Conservation (phyloP, 2,329 filamentous ascomycete species). For the Aspergillus brasiliensis region DNA sequence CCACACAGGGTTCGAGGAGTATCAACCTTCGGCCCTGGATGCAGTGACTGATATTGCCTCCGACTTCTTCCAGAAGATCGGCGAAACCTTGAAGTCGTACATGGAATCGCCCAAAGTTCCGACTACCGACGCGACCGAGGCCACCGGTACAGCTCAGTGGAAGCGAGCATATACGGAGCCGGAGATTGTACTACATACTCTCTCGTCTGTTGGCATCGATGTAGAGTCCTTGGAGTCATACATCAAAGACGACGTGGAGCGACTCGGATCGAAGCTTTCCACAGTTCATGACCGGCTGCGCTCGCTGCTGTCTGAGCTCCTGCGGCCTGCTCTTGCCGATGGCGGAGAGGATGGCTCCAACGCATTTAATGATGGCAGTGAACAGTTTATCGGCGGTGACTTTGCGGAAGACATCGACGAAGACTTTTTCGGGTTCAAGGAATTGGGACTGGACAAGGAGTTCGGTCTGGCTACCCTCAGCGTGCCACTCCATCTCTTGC, state of each 20-base stretch:
- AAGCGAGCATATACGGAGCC: slow-evolving; percentile 76
- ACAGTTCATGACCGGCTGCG: slow-evolving; percentile 95
- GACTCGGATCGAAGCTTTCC: slow-evolving; percentile 74
- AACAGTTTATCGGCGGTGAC: slow-evolving; percentile 94
- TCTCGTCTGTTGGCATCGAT: slow-evolving; percentile 82
- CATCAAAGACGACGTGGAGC: slow-evolving; percentile 90
- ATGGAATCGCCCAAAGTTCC: slow-evolving; percentile 78
- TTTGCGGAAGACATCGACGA: slow-evolving; percentile 97
- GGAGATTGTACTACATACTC: slow-evolving; percentile 81
- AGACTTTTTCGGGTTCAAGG: slow-evolving; percentile 98
- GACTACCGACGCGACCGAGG: slow-evolving; percentile 49
- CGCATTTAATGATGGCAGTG: slow-evolving; percentile 93
- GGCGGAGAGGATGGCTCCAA: slow-evolving; percentile 80
- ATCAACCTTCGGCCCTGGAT: slow-evolving; percentile 91
- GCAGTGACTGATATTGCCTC: slow-evolving; percentile 84
- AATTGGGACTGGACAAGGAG: slow-evolving; percentile 87
- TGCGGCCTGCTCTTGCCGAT: slow-evolving; percentile 84
- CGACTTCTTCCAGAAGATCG: slow-evolving; percentile 86
- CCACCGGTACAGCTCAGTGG: slow-evolving; percentile 46
- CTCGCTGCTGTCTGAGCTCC: slow-evolving; percentile 83
- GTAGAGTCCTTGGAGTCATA: slow-evolving; percentile 81
- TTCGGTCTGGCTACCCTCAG: slow-evolving; percentile 84
- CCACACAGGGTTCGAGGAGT: slow-evolving; percentile 93
- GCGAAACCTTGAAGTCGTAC: slow-evolving; percentile 77
- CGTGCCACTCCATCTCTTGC: slow-evolving; percentile 90